Percentiles rank a stretch among this genome's conserved stretches.
These are phyloP conservation scores for Sungouiella blattae DNA, from an alignment of 805 yeast genomes.

Conservation along the genomic window DNA sequence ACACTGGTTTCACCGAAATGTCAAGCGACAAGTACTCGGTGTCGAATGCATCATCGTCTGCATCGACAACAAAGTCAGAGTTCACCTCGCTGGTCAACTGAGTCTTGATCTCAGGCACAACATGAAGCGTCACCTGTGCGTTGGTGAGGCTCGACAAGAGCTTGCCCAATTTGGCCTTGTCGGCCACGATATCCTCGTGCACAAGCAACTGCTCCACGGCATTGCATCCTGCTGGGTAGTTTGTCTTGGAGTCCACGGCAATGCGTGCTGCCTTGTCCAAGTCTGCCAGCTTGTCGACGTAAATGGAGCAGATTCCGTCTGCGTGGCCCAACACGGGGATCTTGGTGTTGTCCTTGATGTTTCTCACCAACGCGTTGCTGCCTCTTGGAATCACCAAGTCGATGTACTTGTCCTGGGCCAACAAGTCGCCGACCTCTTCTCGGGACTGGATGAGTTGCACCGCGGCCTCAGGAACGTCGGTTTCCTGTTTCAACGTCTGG, in stretches of 20 bases:
- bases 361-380: slow-evolving; percentile 85
- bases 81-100: slow-evolving; percentile 17
- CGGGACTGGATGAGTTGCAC: slow-evolving; percentile 86
- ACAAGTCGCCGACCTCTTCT: slow-evolving; percentile 80
- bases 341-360: slow-evolving; percentile 81
- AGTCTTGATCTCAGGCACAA: slow-evolving; percentile 48
- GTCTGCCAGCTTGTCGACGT: slow-evolving; percentile 75
- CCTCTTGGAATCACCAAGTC: slow-evolving; percentile 98
- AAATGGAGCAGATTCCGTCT: slow-evolving; percentile 93
- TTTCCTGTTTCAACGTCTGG: slow-evolving; percentile 49
- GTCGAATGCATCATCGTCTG: slow-evolving; percentile 67
- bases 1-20: slow-evolving; percentile 67
- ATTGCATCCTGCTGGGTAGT: slow-evolving; percentile 99
- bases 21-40: slow-evolving; percentile 83
- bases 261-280: slow-evolving; percentile 71
- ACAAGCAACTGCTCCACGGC: slow-evolving; percentile 87
- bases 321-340: slow-evolving; percentile 99
- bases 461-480: slow-evolving; percentile 76
- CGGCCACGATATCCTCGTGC: slow-evolving; percentile 39
- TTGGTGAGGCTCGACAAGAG: slow-evolving; percentile 45
- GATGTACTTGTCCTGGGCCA: slow-evolving; percentile 82
- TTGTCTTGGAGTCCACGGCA: slow-evolving; percentile 83
- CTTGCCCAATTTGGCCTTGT: slow-evolving; percentile 15
- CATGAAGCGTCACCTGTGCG: slow-evolving; percentile 72
- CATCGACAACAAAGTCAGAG: slow-evolving; percentile 38